Evolutionary conservation across 2,329 filamentous ascomycete species (phyloP).

Genomic region (Lachnellula willkommii): DNA sequence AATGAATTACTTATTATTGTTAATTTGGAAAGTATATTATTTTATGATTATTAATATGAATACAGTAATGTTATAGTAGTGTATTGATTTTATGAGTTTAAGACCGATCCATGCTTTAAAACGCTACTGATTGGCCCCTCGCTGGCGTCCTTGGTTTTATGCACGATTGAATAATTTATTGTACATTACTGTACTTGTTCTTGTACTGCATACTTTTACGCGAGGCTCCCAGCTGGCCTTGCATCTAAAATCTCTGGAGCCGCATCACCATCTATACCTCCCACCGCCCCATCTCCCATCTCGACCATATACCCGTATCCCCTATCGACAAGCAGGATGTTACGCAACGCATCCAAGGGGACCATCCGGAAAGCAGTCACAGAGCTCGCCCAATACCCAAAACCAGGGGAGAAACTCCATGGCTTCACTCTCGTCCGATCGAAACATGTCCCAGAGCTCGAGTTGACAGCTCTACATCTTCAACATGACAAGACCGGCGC

Average conservation of each 20-base stretch:
- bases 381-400: constrained; percentile 69
- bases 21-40: too few relatives aligned
- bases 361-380: constrained; percentile 61
- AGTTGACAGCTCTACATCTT: constrained; percentile 84
- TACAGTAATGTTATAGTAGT: background rate
- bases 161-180: constrained; percentile 1
- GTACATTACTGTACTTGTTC: too few relatives aligned
- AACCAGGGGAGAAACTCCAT: constrained; percentile 78
- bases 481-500: constrained; percentile 93
- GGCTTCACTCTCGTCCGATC: constrained; percentile 86
- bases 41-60: background rate
- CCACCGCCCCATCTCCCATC: background rate
- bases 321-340: constrained; percentile 35
- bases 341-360: constrained; percentile 44
- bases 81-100: background rate
- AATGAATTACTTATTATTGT: too few relatives aligned
- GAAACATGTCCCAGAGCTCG: constrained; percentile 90
- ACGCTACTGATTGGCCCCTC: constrained; percentile 9
- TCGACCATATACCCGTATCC: background rate
- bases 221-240: constrained; percentile 1
- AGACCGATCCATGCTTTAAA: background rate
- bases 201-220: constrained; percentile 4
- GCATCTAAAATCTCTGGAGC: background rate
- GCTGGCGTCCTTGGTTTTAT: constrained; percentile 12
- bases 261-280: background rate